Base-by-base conservation (phyloP, 139 green algal species). In the Raphidocelis subcapitata region DNA sequence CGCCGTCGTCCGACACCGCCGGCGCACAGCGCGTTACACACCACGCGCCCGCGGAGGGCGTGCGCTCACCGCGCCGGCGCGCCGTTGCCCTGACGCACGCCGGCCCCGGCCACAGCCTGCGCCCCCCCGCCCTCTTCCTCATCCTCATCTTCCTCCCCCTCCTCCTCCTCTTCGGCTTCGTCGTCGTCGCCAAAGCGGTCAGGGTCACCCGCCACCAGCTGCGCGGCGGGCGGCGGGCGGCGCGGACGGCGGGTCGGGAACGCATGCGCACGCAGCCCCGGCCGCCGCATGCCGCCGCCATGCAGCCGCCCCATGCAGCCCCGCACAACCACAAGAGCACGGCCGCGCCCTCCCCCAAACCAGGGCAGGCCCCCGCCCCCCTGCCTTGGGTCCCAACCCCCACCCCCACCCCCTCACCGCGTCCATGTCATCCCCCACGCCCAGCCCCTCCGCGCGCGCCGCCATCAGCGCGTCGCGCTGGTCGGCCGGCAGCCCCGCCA, bases 121-220 rank as follows among this genome's bases (percentile, higher is more conserved):
- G n/a, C n/a, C n/a, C n/a, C 20, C 12, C 31, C 61, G 2, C n/a
- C 36, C 10, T 18, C 41, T 49, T 36, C 63, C 32, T 49, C 52
- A 15, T 49, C 66, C 20, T 14, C 66, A 28, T 5, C 56, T 47
- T 64, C 54, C 2, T 26, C 71, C 31, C 62, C 67, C 5, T 75
- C 73, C 15, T 78, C 73, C 8, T 76, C 79, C 20, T 76, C 79
- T n/a, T 12, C 41, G 8, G 8, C 41, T 12, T 49, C 41, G 8
- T 49, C 41, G 14, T 51, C 79, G 55, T 85, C 79, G 44, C 81
- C 79, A 66, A 85, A 85, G 1, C 79, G 75, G 2, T 69, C 70
- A 10, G 79, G 79, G 51, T 85, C 79, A 16, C 73, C 65, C 14
- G 67, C 79, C 35, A 85, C 60, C 41, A 85, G 54, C 79, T 84